Evolutionary conservation across 495 filamentous ascomycete genomes (phyloP), one percentile per base, ranked within the genome.

Genomic region (Terfezia claveryi): DNA sequence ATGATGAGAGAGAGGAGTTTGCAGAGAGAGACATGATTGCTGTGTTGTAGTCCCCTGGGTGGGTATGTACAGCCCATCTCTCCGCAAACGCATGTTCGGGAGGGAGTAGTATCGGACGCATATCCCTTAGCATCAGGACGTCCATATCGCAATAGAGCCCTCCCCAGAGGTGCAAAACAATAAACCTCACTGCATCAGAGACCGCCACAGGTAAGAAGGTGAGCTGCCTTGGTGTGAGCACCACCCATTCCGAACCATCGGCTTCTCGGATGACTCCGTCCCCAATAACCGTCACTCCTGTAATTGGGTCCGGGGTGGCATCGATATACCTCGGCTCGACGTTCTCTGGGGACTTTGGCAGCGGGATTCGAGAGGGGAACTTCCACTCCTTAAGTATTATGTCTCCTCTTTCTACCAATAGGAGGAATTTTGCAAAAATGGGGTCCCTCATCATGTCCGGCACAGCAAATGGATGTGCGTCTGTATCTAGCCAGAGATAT

Each of bases 101-200:
- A 5, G 68, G 62, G 16, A 77, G 63, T 10, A 76, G 62, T 8
- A 78, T 58, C 8, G 75, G 74, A 4, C 75, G 71, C 67, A 78
- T 70, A 58, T 78, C 75, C 17, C 75, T 66, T 2, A 78, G 66
- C 62, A 78, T 69, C 10, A 78, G 68, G 36, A 78, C 71, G 55
- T 78, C 75, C 73, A 77, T 76, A 63, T 78, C 75, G 54, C 74
- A 72, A 54, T 78, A 78, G 14, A 70, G 68, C 5, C 75, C 75
- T 16, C 75, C 75, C 56, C 76, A 68, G 20, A 76, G 64, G 57
- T 78, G 75, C 17, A 78, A 63, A 16, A 76, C 71, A 14, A 78
- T 69, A 58, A 77, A 78, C 38, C 75, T 69, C 14, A 77, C 71
- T 12, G 74, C 68, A 54, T 73, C 70, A 3, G 69, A 70, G 7